These are phyloP conservation scores for Backusella liffmaniae DNA, from an alignment of 192 early-diverging fungal species.

Conservation along the genomic window DNA sequence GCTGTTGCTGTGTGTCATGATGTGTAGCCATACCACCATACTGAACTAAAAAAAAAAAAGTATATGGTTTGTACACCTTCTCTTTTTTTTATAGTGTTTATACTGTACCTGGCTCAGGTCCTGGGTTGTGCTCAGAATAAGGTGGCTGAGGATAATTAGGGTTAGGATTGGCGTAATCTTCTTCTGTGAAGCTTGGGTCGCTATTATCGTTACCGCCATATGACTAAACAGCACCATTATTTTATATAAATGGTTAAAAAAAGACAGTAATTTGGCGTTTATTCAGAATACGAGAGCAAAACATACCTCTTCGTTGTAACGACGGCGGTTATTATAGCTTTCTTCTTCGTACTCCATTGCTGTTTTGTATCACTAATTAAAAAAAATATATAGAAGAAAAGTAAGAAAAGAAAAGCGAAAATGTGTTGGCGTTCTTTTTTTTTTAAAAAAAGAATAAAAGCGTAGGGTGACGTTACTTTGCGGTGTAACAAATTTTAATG, in stretches of 20 bases:
- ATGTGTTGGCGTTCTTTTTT: neutral
- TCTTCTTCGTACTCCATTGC: slow-evolving; percentile 4
- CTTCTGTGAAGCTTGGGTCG: slow-evolving; percentile 4
- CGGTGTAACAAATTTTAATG: neutral
- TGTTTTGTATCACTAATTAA: neutral
- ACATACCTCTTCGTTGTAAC: neutral
- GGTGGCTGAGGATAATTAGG: slow-evolving; percentile 31
- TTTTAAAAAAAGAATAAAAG: neutral
- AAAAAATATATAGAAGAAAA: neutral
- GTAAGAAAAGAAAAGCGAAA: neutral
- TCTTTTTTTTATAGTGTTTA: neutral
- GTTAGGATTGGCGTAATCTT: slow-evolving; percentile 9
- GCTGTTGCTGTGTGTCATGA: neutral
- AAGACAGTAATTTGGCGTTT: neutral
- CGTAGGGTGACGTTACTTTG: neutral
- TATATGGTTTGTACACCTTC: neutral
- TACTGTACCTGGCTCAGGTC: slow-evolving; percentile 10
- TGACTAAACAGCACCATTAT: neutral
- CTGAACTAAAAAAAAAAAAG: neutral
- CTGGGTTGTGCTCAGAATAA: slow-evolving; percentile 25
- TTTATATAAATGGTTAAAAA: neutral
- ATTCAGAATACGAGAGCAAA: neutral
- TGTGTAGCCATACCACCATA: slow-evolving; percentile 8
- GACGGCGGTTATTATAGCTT: neutral
- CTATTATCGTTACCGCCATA: neutral